Evolutionary conservation across 1,284 basidiomycete species (phyloP).

Genomic region (Phellinidium pouzarii): DNA sequence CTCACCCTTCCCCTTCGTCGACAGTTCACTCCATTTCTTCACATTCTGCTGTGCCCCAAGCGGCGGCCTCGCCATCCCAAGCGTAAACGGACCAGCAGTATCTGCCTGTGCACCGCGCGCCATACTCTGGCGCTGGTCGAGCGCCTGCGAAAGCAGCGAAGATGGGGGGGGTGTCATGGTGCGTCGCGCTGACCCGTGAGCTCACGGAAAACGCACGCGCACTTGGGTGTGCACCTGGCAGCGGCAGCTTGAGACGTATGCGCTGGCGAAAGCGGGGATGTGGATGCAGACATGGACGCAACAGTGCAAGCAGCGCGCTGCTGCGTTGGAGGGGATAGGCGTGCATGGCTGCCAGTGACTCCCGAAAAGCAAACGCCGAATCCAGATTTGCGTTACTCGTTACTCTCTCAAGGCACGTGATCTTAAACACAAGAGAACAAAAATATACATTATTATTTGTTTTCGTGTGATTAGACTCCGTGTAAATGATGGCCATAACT

Average conservation of each 20-base stretch:
- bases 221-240: not conserved
- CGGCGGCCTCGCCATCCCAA: constrained; percentile 60
- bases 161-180: constrained; percentile 39
- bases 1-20: constrained; percentile 76
- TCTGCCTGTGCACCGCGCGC: constrained; percentile 39
- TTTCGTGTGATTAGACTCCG: not conserved
- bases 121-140: constrained; percentile 49
- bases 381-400: not conserved
- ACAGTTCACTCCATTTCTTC: constrained; percentile 80
- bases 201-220: constrained; percentile 5
- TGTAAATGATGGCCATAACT: not conserved
- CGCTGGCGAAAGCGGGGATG: constrained; percentile 3
- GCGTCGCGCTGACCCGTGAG: constrained; percentile 33
- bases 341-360: constrained; percentile 5
- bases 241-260: not conserved
- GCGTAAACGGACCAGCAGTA: constrained; percentile 74
- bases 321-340: constrained; percentile 2
- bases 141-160: constrained; percentile 59
- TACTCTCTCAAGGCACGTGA: constrained; percentile 8
- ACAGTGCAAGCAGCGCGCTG: not conserved
- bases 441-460: not conserved
- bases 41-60: constrained; percentile 47
- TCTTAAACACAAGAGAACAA: not conserved
- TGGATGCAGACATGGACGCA: constrained; percentile 10
- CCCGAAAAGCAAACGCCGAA: not conserved